Conservation (phyloP, 805 yeast species). For the Candida boidinii region DNA sequence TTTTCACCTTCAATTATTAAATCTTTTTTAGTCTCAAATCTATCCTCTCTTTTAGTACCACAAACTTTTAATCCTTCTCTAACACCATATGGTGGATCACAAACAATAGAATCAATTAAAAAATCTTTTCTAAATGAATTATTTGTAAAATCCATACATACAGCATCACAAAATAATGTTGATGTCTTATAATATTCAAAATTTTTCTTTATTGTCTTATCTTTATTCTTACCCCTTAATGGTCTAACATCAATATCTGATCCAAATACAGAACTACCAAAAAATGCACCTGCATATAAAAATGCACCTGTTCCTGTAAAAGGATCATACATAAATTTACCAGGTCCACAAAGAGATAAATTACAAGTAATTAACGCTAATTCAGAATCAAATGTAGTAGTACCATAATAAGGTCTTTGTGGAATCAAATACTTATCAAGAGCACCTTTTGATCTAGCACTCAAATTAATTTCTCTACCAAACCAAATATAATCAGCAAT, state of each 20-base stretch:
- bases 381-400: slow-evolving; percentile 96
- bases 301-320: slow-evolving; percentile 97
- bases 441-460: slow-evolving; percentile 52
- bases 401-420: slow-evolving; percentile 82
- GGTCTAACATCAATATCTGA: slow-evolving; percentile 85
- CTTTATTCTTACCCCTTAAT: slow-evolving; percentile 57
- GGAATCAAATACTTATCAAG: slow-evolving; percentile 76
- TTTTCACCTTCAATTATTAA: slow-evolving; percentile 70
- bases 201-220: slow-evolving; percentile 34
- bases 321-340: slow-evolving; percentile 79
- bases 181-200: slow-evolving; percentile 65
- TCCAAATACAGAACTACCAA: slow-evolving; percentile 74
- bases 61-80: slow-evolving; percentile 91
- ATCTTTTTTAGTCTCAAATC: slow-evolving; percentile 64
- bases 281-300: slow-evolving; percentile 77
- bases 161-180: slow-evolving; percentile 55
- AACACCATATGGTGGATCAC: slow-evolving; percentile 98
- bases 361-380: slow-evolving; percentile 81
- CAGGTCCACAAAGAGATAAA: slow-evolving; percentile 63
- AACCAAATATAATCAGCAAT: slow-evolving; percentile 55
- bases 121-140: slow-evolving; percentile 63
- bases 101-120: slow-evolving; percentile 68
- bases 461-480: slow-evolving; percentile 59
- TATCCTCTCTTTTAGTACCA: slow-evolving; percentile 60
- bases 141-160: slow-evolving; percentile 94